Percentiles rank a stretch among this genome's conserved stretches.
Conservation (phyloP, 345 rosid species). For the Laguncularia racemosa region DNA sequence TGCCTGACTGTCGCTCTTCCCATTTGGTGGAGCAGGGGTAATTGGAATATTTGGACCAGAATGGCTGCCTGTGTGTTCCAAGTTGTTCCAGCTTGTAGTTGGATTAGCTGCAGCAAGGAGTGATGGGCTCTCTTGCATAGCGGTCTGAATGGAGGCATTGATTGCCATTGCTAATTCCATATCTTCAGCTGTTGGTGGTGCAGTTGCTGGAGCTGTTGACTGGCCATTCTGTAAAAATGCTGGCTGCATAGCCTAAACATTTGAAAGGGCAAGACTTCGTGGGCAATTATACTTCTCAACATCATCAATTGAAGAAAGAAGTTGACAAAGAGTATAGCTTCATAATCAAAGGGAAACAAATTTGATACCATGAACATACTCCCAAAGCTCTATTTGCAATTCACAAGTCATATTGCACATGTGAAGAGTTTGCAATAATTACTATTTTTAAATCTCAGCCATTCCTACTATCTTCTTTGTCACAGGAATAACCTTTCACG, state of each 20-base stretch:
- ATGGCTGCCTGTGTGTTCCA: background rate
- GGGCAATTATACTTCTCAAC: background rate
- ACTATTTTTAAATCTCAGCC: too few species aligned
- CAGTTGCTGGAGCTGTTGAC: constrained; percentile 46
- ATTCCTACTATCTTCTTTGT: too few species aligned
- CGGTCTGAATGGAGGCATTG: constrained; percentile 68
- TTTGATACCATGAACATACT: too few species aligned
- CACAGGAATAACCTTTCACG: too few species aligned
- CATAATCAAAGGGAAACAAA: too few species aligned
- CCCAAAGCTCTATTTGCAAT: too few species aligned
- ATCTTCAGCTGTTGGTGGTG: constrained; percentile 58
- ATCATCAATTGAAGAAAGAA: background rate
- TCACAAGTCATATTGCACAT: too few species aligned
- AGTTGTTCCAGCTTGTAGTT: constrained; percentile 28
- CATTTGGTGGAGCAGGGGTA: too few species aligned
- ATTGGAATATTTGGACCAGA: too few species aligned
- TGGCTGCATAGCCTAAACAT: constrained; percentile 51
- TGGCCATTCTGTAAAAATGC: constrained; percentile 46
- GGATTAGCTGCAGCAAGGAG: constrained; percentile 34
- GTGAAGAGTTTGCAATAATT: too few species aligned
- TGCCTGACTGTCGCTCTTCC: too few species aligned
- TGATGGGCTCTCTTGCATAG: constrained; percentile 27
- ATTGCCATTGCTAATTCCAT: constrained; percentile 65
- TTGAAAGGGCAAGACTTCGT: background rate
- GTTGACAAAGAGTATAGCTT: too few species aligned